Evolutionary conservation across 192 early-diverging fungal genomes (phyloP), one percentile per base, ranked within the genome.

Genomic region (Coemansia erecta): DNA sequence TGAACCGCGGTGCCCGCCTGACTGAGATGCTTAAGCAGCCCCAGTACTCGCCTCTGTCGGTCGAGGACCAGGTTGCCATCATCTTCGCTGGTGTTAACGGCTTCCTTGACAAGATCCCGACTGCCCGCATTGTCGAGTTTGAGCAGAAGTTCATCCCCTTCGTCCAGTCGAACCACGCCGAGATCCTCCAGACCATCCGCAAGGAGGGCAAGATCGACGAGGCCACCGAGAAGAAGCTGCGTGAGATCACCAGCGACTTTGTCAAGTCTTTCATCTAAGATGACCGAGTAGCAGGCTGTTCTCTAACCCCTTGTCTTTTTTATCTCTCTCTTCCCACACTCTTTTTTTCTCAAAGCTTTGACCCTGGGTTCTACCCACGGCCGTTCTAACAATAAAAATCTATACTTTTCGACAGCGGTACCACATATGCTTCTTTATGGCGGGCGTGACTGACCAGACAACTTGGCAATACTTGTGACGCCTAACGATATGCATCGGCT

Each of bases 31-130:
- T 99, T 72, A 99, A 99, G 91, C 97, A 99, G 85, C 90, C 93
- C 66, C 97, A 99, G 85, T 98, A 96, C 90, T 84, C 81, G 77
- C 97, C 97, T 53, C 78, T 97, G 56, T 82, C 97, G 41, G 92
- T 97, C 61, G 94, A 99, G 86, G 87, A 92, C 83, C 96, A 98
- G 88, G 95, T 99, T 18, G 88, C 91, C 58, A 91, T 98, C 75
- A 91, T 99, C 72, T 99, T 94, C 82, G 92, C 97, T 61, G 93
- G 95, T 92, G 97, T 99, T 75, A 92, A 99, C 84, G 97, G 95
- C 65, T 97, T 92, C 92, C 87, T 99, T 45, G 97, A 99, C 87
- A 98, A 97, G 88, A 83, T 99, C 78, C 91, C 91, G 58, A 92
- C 92, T 66, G 85, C 88, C 84, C 90, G 91, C 75, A 87, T 99